phyloP scores from a whole-genome alignment of 2,329 filamentous ascomycete species.

The Fusarium hainanense region DNA sequence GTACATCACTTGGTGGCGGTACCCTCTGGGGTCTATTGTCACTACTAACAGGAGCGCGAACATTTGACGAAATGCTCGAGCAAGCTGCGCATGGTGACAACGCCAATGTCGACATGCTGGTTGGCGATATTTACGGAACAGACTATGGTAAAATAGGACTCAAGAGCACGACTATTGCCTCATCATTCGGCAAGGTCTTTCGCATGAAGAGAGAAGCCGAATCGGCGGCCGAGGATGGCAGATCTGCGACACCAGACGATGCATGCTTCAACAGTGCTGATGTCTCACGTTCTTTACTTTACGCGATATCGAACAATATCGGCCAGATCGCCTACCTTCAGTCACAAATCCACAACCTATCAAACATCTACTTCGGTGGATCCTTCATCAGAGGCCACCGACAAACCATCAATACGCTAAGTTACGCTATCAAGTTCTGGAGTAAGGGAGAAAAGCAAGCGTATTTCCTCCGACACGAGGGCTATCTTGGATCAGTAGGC shows the following conservation, averaged over 20 bases:
- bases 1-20: slow-evolving; percentile 94
- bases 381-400: slow-evolving; percentile 96
- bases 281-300: slow-evolving; percentile 89
- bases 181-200: slow-evolving; percentile 96
- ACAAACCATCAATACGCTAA: slow-evolving; percentile 97
- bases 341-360: slow-evolving; percentile 90
- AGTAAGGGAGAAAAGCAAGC: slow-evolving; percentile 93
- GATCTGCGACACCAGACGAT: slow-evolving; percentile 61
- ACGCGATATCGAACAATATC: slow-evolving; percentile 97
- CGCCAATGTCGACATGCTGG: slow-evolving; percentile 91
- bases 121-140: slow-evolving; percentile 96
- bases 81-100: slow-evolving; percentile 94
- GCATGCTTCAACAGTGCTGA: slow-evolving; percentile 78
- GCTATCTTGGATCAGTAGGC: slow-evolving; percentile 92
- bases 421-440: slow-evolving; percentile 98
- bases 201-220: slow-evolving; percentile 90
- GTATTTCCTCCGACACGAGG: slow-evolving; percentile 95
- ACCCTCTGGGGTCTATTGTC: slow-evolving; percentile 96
- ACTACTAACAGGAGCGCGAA: slow-evolving; percentile 89
- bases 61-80: slow-evolving; percentile 97
- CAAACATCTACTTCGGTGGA: slow-evolving; percentile 96
- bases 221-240: slow-evolving; percentile 78
- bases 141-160: slow-evolving; percentile 97
- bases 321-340: slow-evolving; percentile 98
- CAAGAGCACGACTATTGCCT: slow-evolving; percentile 95